Percentiles rank a stretch among this genome's conserved stretches.
Conservation (phyloP, 2,329 filamentous ascomycete species). For the Fusarium verrucosum region DNA sequence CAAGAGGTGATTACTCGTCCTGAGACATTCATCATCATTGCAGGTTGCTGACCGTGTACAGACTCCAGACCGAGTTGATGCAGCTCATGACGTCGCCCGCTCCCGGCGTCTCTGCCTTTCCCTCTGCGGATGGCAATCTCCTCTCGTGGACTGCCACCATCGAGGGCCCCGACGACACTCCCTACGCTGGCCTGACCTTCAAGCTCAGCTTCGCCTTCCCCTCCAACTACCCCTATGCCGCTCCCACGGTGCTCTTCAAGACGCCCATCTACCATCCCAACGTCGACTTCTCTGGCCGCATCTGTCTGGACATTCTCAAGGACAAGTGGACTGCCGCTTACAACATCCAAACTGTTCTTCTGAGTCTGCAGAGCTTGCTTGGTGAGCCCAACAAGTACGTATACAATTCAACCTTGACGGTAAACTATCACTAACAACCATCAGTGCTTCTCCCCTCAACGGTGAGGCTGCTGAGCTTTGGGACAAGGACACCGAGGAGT, state of each 20-base stretch:
- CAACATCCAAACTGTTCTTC: slow-evolving; percentile 91
- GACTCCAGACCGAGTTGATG: slow-evolving; percentile 97
- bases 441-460: slow-evolving; percentile 85
- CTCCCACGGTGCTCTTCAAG: slow-evolving; percentile 94
- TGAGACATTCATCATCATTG: neutral
- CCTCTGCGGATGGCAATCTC: slow-evolving; percentile 87
- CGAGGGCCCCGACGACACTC: slow-evolving; percentile 87
- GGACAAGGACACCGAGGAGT: slow-evolving; percentile 88
- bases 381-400: slow-evolving; percentile 98
- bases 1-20: slow-evolving; percentile 68
- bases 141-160: slow-evolving; percentile 95
- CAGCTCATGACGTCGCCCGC: slow-evolving; percentile 96
- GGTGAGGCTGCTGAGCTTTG: slow-evolving; percentile 96
- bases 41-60: slow-evolving; percentile 51
- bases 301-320: slow-evolving; percentile 97
- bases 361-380: slow-evolving; percentile 93
- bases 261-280: slow-evolving; percentile 99
- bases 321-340: slow-evolving; percentile 99
- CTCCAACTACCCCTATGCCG: slow-evolving; percentile 88
- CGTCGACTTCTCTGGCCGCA: slow-evolving; percentile 95
- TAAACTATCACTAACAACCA: slow-evolving; percentile 28
- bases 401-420: neutral
- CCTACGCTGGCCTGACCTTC: slow-evolving; percentile 86
- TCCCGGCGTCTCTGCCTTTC: slow-evolving; percentile 94
- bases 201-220: slow-evolving; percentile 95